Percentiles rank a stretch among this genome's conserved stretches.
Conservation (phyloP, 129 eudicot species). For the Cynara cardunculus region DNA sequence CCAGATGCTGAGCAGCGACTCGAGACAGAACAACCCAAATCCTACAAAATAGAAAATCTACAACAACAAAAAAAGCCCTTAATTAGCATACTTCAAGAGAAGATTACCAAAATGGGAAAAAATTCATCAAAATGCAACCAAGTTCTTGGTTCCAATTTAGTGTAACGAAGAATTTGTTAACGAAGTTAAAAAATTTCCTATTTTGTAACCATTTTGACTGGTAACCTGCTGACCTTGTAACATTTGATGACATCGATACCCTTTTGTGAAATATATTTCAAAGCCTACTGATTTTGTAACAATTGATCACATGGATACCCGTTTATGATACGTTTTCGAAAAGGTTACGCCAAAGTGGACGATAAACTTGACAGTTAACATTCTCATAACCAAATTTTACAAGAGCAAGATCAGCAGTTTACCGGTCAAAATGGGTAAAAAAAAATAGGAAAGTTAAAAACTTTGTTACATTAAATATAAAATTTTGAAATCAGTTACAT, state of each 20-base stretch:
- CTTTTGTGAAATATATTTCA: neutral
- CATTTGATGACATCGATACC: neutral
- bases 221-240: neutral
- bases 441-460: neutral
- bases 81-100: neutral
- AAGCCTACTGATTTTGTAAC: neutral
- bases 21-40: constrained; percentile 57
- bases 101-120: neutral
- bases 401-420: neutral
- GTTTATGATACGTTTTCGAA: neutral
- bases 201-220: neutral
- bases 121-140: neutral
- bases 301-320: neutral
- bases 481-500: neutral
- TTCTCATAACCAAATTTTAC: neutral
- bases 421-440: neutral
- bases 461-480: neutral
- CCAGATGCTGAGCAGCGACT: constrained; percentile 74
- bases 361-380: neutral
- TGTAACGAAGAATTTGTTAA: neutral
- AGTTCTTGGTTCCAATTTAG: neutral
- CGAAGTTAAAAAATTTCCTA: neutral
- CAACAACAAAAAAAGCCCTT: neutral
- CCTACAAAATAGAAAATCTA: constrained; percentile 74
- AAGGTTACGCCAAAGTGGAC: neutral